These are phyloP conservation scores for Aspergillus panamensis DNA, from an alignment of 495 filamentous ascomycete species.

Conservation along the genomic window DNA sequence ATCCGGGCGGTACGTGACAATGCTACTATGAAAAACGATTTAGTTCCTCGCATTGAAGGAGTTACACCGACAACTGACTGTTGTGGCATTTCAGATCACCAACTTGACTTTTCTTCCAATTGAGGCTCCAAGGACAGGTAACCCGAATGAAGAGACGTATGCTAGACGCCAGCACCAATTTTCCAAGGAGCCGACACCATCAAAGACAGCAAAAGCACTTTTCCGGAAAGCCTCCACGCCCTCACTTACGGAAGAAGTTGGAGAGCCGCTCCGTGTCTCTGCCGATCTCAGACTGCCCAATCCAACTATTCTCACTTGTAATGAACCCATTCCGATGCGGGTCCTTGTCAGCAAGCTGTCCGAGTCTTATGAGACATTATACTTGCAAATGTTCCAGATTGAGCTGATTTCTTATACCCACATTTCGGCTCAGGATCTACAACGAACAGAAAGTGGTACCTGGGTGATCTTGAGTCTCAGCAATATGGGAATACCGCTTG, in stretches of 20 bases:
- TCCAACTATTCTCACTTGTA: conserved; percentile 86
- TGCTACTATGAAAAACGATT: not conserved
- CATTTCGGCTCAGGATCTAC: conserved; percentile 69
- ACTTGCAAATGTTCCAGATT: conserved; percentile 75
- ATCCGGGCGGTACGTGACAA: conserved; percentile 54
- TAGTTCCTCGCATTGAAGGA: not conserved
- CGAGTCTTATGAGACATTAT: conserved; percentile 59
- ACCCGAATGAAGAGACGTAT: conserved; percentile 72
- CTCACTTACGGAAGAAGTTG: conserved; percentile 20
- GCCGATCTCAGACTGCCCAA: conserved; percentile 83
- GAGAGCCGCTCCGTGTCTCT: conserved; percentile 48
- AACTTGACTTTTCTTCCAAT: conserved; percentile 85
- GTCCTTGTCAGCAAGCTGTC: conserved; percentile 71
- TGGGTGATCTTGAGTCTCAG: conserved; percentile 68
- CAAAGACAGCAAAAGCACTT: conserved; percentile 45
- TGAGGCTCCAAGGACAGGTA: conserved; percentile 72
- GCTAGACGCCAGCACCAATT: conserved; percentile 81
- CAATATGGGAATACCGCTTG: conserved; percentile 63
- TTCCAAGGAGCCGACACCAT: conserved; percentile 35
- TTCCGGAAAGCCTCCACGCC: conserved; percentile 44
- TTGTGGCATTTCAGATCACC: conserved; percentile 38
- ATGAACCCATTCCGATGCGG: conserved; percentile 75
- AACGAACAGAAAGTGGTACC: conserved; percentile 58
- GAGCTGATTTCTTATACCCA: conserved; percentile 74
- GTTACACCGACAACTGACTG: not conserved